These are phyloP conservation scores for Astrephomene gubernaculifera DNA, from an alignment of 139 green algal species.

Conservation along the genomic window DNA sequence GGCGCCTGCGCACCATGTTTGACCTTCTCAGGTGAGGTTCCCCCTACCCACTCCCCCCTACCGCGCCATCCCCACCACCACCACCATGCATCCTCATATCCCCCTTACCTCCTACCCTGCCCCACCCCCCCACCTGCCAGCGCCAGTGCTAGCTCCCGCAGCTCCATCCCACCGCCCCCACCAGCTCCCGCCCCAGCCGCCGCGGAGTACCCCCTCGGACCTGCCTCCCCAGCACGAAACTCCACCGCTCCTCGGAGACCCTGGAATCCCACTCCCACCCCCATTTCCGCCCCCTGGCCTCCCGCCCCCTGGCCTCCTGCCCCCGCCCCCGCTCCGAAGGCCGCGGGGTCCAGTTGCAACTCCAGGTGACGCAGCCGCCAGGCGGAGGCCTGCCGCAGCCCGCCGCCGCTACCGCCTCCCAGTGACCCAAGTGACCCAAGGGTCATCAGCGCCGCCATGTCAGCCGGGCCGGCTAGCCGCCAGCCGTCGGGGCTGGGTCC, in stretches of 20 bases:
- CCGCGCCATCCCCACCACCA: too few species aligned
- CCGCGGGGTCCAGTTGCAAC: not conserved
- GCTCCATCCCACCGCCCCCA: not conserved
- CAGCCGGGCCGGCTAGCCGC: not conserved
- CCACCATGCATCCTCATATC: too few species aligned
- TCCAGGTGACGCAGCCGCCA: conserved; percentile 15
- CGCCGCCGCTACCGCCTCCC: too few species aligned
- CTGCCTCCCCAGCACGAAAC: not conserved
- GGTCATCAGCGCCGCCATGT: not conserved
- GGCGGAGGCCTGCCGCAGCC: not conserved
- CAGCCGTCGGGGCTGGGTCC: conserved; percentile 11
- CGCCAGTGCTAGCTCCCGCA: conserved; percentile 8
- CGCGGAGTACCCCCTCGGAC: not conserved
- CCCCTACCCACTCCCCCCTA: too few species aligned
- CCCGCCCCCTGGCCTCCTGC: not conserved
- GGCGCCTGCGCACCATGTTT: too few species aligned
- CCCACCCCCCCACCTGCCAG: not conserved
- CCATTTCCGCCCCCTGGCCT: not conserved
- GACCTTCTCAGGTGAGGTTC: too few species aligned
- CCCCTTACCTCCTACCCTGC: too few species aligned
- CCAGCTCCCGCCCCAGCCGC: not conserved
- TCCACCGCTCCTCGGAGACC: too few species aligned
- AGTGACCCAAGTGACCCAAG: too few species aligned
- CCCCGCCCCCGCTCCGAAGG: not conserved
- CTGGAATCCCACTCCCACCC: not conserved